Evolutionary conservation across 257 asterid species (phyloP).

Genomic region (Nicotiana tabacum): DNA sequence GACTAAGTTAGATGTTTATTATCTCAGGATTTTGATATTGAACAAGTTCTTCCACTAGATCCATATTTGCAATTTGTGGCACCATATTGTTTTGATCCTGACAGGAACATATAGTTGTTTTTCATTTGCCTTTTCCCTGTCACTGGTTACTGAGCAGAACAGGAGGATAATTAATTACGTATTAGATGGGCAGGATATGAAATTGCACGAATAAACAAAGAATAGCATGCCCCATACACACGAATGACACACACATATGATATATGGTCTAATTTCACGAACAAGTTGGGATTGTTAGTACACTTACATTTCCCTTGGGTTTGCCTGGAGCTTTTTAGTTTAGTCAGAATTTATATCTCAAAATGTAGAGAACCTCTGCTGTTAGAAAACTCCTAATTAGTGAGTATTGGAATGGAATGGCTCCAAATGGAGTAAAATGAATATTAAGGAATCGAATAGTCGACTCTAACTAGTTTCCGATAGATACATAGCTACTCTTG

Average conservation of each 20-base stretch:
- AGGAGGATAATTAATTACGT: background rate
- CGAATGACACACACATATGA: background rate
- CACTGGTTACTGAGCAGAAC: background rate
- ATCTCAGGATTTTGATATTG: background rate
- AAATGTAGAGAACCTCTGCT: background rate
- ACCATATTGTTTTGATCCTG: background rate
- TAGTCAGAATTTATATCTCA: background rate
- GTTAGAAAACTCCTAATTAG: background rate
- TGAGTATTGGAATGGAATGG: background rate
- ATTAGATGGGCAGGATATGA: background rate
- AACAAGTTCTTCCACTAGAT: background rate
- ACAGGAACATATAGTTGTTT: background rate
- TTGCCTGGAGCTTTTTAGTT: background rate
- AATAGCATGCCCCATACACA: background rate
- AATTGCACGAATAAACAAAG: background rate
- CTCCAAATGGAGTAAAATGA: background rate
- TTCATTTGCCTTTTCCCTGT: background rate
- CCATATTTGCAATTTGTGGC: background rate
- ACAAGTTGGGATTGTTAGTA: background rate
- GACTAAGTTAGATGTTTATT: background rate
- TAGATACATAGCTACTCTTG: background rate
- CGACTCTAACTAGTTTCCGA: background rate
- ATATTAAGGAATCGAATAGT: background rate
- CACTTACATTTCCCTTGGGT: background rate
- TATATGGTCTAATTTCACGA: background rate